Evolutionary conservation across 352 stramenopile species (phyloP).

Genomic region (Globisporangium cederbergense): DNA sequence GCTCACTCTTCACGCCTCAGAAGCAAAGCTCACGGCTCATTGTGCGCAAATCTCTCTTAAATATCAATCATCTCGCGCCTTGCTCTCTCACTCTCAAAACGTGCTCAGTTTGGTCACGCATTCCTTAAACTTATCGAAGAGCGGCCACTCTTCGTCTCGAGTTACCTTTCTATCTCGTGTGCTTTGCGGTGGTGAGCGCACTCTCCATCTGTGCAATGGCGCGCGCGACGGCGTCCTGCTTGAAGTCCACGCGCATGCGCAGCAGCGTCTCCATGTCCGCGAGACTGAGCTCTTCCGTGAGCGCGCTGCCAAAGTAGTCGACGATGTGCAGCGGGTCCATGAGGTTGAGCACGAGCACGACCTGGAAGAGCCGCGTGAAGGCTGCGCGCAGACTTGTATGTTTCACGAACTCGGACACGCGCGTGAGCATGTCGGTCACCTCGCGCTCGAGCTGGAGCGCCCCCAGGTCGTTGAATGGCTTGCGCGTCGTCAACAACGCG

Average conservation of each 20-base stretch:
- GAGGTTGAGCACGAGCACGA: conserved; percentile 81
- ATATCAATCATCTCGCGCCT: conserved; percentile 4
- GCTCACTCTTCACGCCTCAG: too few species aligned
- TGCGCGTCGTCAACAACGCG: conserved; percentile 45
- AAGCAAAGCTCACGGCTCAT: background rate
- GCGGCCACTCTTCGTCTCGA: background rate
- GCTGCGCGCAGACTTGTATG: conserved; percentile 53
- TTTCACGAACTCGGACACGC: conserved; percentile 44
- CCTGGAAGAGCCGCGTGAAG: conserved; percentile 77
- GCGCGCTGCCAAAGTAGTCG: conserved; percentile 49
- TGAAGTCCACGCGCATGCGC: conserved; percentile 72
- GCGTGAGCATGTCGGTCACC: conserved; percentile 54
- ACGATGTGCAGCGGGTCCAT: conserved; percentile 67
- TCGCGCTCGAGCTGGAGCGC: conserved; percentile 78
- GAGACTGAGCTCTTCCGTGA: conserved; percentile 42
- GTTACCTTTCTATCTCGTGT: background rate
- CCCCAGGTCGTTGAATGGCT: conserved; percentile 76
- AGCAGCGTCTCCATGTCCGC: conserved; percentile 55
- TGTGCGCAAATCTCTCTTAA: conserved; percentile 1
- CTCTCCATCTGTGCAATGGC: conserved; percentile 31
- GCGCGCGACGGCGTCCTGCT: conserved; percentile 38
- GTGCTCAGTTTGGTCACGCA: background rate
- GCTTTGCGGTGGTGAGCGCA: conserved; percentile 4
- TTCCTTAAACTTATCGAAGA: background rate
- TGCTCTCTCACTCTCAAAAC: background rate